Percentiles rank a stretch among this genome's conserved stretches.
These are phyloP conservation scores for Psidium friedrichsthalianum DNA, from an alignment of 345 rosid genomes.

Conservation along the genomic window DNA sequence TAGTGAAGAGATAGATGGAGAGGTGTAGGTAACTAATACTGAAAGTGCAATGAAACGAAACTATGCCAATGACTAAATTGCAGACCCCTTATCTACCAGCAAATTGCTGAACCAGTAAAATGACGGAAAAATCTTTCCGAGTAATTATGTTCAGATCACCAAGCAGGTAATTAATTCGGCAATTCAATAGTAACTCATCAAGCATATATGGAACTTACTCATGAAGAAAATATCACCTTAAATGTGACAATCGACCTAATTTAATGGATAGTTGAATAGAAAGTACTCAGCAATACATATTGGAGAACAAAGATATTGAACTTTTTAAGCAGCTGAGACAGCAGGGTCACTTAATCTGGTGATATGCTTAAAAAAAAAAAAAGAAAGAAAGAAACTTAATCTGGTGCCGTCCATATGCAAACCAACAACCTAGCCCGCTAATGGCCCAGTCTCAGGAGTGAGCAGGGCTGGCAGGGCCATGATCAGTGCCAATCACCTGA, in stretches of 20 bases:
- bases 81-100: too few species aligned
- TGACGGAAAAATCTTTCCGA: neutral
- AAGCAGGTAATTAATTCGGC: neutral
- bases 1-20: too few species aligned
- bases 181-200: neutral
- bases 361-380: too few species aligned
- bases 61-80: neutral
- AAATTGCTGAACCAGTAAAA: neutral
- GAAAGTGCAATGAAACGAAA: neutral
- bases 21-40: neutral
- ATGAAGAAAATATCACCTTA: neutral
- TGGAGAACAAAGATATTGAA: neutral
- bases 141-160: neutral
- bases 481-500: neutral
- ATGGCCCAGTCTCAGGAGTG: neutral
- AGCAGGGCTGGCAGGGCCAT: neutral
- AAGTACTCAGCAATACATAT: neutral
- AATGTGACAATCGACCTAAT: neutral
- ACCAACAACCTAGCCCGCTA: neutral
- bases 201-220: neutral
- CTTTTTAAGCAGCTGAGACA: neutral
- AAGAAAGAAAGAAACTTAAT: neutral
- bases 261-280: neutral
- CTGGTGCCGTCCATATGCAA: neutral
- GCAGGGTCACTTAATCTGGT: neutral